Base-by-base conservation (phyloP, 2,329 filamentous ascomycete genomes). In the Claviceps cyperi region DNA sequence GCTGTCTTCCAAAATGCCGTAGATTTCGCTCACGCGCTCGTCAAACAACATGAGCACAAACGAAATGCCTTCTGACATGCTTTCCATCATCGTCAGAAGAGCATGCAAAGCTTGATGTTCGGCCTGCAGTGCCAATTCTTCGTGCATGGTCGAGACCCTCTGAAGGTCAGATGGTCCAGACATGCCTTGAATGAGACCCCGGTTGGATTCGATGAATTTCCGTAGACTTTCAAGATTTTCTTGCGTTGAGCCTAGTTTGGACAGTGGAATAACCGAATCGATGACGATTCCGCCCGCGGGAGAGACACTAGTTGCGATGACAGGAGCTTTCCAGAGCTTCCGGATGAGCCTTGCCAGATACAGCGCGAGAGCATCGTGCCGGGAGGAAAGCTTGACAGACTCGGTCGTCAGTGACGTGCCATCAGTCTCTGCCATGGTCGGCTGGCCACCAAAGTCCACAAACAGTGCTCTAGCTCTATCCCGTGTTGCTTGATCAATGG, bases 1-100 rank as follows among this genome's bases (percentile, higher is more conserved):
- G 0, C 75, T 68, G 3, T 86, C 83, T 7, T 89, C 81, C 5
- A 98, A 73, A 4, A 86, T 75, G 5, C 81, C 71, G 56, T 90
- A 83, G 45, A 97, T 95, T 54, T 98, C 91, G 43, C 88, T 81
- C 4, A 96, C 82, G 11, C 85, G 81, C 71, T 98, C 91, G 56
- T 97, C 91, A 53, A 97, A 97, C 1, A 98, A 75, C 62, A 96
- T 92, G 21, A 91, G 75, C 4, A 96, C 88, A 59, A 98, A 98
- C 0, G 91, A 94, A 48, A 98, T 95, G 4, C 92, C 92, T 64
- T 98, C 92, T 7, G 92, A 90, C 39, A 96, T 92, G 64, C 88
- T 88, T 50, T 84, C 83, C 65, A 96, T 87, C 22, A 98, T 74
- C 55, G 84, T 82, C 54, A 94, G 80, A 46, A 98, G 71, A 2